phyloP scores from a whole-genome alignment of 2,329 filamentous ascomycete species.

The Paraphaeosphaeria sporulosa region DNA sequence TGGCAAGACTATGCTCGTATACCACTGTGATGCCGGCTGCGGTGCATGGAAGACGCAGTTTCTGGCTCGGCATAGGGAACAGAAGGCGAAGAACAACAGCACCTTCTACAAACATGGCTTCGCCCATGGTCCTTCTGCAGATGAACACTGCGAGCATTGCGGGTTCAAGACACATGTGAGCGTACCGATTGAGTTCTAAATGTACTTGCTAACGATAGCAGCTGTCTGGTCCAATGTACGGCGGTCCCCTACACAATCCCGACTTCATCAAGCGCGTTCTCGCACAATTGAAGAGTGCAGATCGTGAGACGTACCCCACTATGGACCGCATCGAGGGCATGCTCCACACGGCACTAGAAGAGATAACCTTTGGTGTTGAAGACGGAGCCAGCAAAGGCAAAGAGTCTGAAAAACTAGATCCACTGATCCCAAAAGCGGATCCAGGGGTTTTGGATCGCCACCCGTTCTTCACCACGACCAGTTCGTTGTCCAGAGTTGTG shows the following conservation, averaged over 20 bases:
- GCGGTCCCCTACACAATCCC: conserved; percentile 83
- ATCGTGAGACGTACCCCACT: conserved; percentile 78
- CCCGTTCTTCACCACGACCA: conserved; percentile 88
- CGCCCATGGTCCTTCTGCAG: conserved; percentile 72
- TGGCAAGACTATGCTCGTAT: conserved; percentile 90
- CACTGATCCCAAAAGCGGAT: conserved; percentile 47
- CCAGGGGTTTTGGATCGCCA: conserved; percentile 67
- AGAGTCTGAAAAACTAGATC: conserved; percentile 41
- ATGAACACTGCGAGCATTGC: conserved; percentile 80
- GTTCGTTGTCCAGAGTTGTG: conserved; percentile 75
- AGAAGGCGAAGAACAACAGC: conserved; percentile 71
- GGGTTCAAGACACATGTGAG: conserved; percentile 77
- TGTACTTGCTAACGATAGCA: conserved; percentile 13
- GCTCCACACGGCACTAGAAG: conserved; percentile 87
- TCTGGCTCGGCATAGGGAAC: conserved; percentile 72
- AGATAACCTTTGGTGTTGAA: conserved; percentile 55
- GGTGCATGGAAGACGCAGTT: conserved; percentile 89
- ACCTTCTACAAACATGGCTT: conserved; percentile 80
- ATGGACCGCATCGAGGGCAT: conserved; percentile 85
- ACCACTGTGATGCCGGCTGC: conserved; percentile 89
- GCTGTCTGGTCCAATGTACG: conserved; percentile 93
- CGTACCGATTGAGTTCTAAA: conserved; percentile 3
- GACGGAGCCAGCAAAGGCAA: conserved; percentile 27
- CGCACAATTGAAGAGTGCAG: conserved; percentile 71
- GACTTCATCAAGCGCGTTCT: conserved; percentile 84